Base-by-base conservation (phyloP, 305 asterid species). In the Stenogyne calaminthoides region DNA sequence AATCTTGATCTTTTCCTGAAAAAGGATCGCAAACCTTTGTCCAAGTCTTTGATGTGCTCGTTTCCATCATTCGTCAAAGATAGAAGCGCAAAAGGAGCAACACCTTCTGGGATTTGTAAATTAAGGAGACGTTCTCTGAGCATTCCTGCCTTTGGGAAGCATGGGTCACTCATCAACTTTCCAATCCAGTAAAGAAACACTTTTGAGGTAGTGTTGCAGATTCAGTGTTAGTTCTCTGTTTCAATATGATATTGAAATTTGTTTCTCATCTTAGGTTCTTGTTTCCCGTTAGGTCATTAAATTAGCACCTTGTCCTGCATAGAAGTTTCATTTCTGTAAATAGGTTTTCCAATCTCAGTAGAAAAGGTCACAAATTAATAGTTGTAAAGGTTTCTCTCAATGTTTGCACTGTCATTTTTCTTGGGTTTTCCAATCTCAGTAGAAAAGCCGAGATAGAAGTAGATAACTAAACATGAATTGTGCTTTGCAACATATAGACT, bases 61-160 rank as follows among this genome's bases (percentile, higher is more conserved):
- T 49, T 78, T 9, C 25, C 67, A 6, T 72, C 74, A n/a, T 69
- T 77, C 34, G 20, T 60, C 52, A 77, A 62, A 63, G 79, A 39
- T 42, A 82, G 64, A 58, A 77, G 34, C 10, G 74, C 46, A 58
- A 77, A 42, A 37, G 69, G 77, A 70, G 20, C 42, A 9, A 22
- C 70, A 16, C 16, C 64, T 59, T 60, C 22, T 2, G 65, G 71
- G 27, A 69, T 12, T 29, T 20, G 76, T 64, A 80, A 78, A 65
- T 25, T 60, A 37, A 82, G 70, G 46, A 84, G 69, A 78, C 88
- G 88, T 14, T 82, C 91, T 40, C 78, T 73, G 47, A 86, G 88
- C 81, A 86, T 80, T 22, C 86, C 88, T 22, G 68, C 80, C 27
- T 66, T 79, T 5, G 71, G 81, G 68, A 79, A 84, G 80, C 81